Conservation (phyloP, 192 early-diverging fungal genomes). For the Diversispora eburnea region DNA sequence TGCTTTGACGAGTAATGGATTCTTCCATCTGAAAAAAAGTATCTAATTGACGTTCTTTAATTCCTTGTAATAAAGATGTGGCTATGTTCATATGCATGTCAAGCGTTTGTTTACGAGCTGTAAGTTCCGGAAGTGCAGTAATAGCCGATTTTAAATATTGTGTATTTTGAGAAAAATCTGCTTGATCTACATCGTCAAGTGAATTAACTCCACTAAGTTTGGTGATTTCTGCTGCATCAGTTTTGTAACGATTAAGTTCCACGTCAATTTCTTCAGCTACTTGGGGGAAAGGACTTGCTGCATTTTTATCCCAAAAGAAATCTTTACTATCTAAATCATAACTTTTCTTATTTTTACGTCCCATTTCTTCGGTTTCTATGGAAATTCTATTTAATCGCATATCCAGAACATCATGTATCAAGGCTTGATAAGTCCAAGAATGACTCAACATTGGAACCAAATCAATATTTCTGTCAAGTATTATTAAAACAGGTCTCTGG, state of each 20-base stretch:
- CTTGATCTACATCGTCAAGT: slow-evolving; percentile 73
- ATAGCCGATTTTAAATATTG: slow-evolving; percentile 89
- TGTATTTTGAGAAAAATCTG: slow-evolving; percentile 79
- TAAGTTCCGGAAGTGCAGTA: slow-evolving; percentile 89
- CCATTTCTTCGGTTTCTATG: slow-evolving; percentile 64
- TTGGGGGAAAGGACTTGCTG: slow-evolving; percentile 90
- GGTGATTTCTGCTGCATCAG: slow-evolving; percentile 91
- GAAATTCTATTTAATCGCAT: slow-evolving; percentile 87
- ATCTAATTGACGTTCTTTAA: slow-evolving; percentile 92
- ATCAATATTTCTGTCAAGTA: slow-evolving; percentile 92
- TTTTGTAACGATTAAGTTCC: slow-evolving; percentile 91
- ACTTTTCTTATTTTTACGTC: slow-evolving; percentile 58
- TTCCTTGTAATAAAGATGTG: slow-evolving; percentile 78
- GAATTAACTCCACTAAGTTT: slow-evolving; percentile 77
- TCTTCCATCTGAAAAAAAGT: slow-evolving; percentile 94
- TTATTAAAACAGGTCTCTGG: slow-evolving; percentile 79
- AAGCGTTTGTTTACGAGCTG: slow-evolving; percentile 85
- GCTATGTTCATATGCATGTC: slow-evolving; percentile 99
- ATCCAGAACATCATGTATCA: slow-evolving; percentile 94
- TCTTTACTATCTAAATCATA: slow-evolving; percentile 90
- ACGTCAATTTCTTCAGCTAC: slow-evolving; percentile 95
- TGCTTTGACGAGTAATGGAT: slow-evolving; percentile 74
- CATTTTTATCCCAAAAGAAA: slow-evolving; percentile 92
- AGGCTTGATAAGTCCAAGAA: slow-evolving; percentile 97
- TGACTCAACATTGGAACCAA: slow-evolving; percentile 88